phyloP scores from a whole-genome alignment of 2,329 filamentous ascomycete genomes.

The Aspergillus pseudoviridinutans region DNA sequence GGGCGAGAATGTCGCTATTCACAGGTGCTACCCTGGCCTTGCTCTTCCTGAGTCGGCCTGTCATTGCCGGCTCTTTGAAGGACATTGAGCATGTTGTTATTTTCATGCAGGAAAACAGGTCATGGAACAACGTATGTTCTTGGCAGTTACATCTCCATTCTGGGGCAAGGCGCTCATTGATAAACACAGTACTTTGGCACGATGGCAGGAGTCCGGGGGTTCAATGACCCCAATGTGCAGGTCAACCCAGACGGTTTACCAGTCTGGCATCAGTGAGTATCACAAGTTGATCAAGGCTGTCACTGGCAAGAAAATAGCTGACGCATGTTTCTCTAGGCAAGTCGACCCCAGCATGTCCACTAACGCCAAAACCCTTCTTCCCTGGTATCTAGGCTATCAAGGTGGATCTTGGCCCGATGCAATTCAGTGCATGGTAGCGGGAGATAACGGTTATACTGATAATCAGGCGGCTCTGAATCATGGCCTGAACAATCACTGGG shows the following conservation, averaged over 20 bases:
- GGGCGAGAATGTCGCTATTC: background rate
- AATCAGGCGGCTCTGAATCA: slow-evolving; percentile 52
- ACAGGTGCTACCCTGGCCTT: slow-evolving; percentile 12
- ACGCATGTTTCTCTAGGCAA: slow-evolving; percentile 19
- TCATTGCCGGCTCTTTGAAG: slow-evolving; percentile 39
- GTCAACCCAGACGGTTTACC: slow-evolving; percentile 43
- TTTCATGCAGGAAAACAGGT: slow-evolving; percentile 54
- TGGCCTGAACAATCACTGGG: slow-evolving; percentile 53
- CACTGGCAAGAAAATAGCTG: background rate
- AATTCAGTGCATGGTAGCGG: slow-evolving; percentile 53
- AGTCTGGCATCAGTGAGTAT: slow-evolving; percentile 48
- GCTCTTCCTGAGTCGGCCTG: slow-evolving; percentile 15
- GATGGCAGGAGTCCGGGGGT: slow-evolving; percentile 54
- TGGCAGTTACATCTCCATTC: slow-evolving; percentile 5
- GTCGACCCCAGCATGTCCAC: slow-evolving; percentile 39
- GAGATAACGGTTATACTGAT: slow-evolving; percentile 49
- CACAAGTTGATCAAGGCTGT: background rate
- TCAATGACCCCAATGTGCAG: slow-evolving; percentile 55
- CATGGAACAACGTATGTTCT: slow-evolving; percentile 34
- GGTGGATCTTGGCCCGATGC: slow-evolving; percentile 49
- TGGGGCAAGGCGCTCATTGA: no score
- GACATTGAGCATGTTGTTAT: slow-evolving; percentile 57
- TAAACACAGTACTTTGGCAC: slow-evolving; percentile 50
- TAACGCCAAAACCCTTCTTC: slow-evolving; percentile 44
- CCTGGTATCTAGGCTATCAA: slow-evolving; percentile 55